Base-by-base conservation (phyloP, 768 basidiomycete species). In the Punctularia strigosozonata region DNA sequence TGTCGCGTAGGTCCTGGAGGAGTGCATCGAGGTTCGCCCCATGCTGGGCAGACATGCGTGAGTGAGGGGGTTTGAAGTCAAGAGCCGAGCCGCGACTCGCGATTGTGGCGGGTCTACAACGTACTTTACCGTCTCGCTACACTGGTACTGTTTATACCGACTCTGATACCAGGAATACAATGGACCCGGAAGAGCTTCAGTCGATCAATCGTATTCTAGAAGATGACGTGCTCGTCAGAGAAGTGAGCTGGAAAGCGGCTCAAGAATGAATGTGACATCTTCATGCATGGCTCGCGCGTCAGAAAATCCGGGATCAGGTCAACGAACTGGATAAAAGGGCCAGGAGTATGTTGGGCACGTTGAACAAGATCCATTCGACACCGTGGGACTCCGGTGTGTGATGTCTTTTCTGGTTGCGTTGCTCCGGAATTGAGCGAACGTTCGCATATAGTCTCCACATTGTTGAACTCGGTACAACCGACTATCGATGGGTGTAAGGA, bases 221-320 rank as follows among this genome's bases (percentile, higher is more conserved):
- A 43, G 59, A 64, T 37, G 83, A 86, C 49, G 62, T 67, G 25
- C 74, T 75, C 35, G 57, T 78, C 15, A 65, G 70, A 55, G 83
- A 85, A 68, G 83, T 82, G 54, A 46, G 54, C 50, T 31, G 33
- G 36, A 31, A 20, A 42, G 17, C 14, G 8, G 19, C 22, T 35
- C 31, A 23, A 40, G 6, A 30, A n/a, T 26, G 24, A 25, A 28
- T 31, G 30, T 36, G 37, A 28, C n/a, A 30, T 30, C 34, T 31
- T 40, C 37, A 30, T 34, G 19, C n/a, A n/a, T 25, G 19, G 31
- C 35, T 43, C 41, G 33, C 23, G 55, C 4, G 33, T 5, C 47
- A 89, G 86, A 83, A 75, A 77, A 80, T 89, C 59, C 81, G 73
- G 49, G 82, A 83, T 21, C 75, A 81, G 55, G 77, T 81, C 26